Evolutionary conservation across 495 filamentous ascomycete genomes (phyloP).

Genomic region (Bombardia bombarda): DNA sequence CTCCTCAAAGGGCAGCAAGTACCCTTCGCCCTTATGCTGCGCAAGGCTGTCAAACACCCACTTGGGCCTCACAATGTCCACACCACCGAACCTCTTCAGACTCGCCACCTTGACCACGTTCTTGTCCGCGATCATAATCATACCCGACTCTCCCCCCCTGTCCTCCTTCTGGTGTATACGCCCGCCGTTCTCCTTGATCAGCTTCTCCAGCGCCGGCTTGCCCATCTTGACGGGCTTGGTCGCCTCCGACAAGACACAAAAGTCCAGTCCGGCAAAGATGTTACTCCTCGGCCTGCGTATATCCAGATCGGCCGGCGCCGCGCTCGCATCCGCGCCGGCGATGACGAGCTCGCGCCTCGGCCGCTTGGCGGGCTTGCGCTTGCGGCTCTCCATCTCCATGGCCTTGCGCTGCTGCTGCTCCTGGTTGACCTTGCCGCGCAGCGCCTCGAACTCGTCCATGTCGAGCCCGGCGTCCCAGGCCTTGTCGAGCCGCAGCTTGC

Average conservation of each 20-base stretch:
- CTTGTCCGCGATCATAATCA: slow-evolving; percentile 72
- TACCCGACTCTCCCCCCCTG: slow-evolving; percentile 38
- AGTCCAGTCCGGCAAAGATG: slow-evolving; percentile 65
- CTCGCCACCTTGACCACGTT: slow-evolving; percentile 81
- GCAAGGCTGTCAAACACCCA: slow-evolving; percentile 82
- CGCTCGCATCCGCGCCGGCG: slow-evolving; percentile 50
- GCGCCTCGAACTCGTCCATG: slow-evolving; percentile 63
- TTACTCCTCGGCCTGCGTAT: slow-evolving; percentile 18
- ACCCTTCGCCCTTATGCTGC: slow-evolving; percentile 52
- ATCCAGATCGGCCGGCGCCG: slow-evolving; percentile 5
- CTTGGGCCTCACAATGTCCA: slow-evolving; percentile 65
- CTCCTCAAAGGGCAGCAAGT: slow-evolving; percentile 40
- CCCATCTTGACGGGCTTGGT: slow-evolving; percentile 49
- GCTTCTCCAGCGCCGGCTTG: slow-evolving; percentile 74
- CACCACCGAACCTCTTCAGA: slow-evolving; percentile 58
- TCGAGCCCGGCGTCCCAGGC: slow-evolving; percentile 75
- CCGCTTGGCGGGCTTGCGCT: slow-evolving; percentile 54
- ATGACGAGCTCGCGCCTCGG: slow-evolving; percentile 63
- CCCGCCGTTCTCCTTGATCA: slow-evolving; percentile 87
- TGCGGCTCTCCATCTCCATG: slow-evolving; percentile 73
- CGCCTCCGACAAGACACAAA: slow-evolving; percentile 54
- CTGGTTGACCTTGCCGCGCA: slow-evolving; percentile 64
- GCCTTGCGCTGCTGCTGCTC: slow-evolving; percentile 62
- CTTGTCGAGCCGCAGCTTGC: slow-evolving; percentile 70
- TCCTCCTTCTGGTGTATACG: slow-evolving; percentile 66